Evolutionary conservation across 768 basidiomycete genomes (phyloP).

Genomic region (Albatrellus ellisii): DNA sequence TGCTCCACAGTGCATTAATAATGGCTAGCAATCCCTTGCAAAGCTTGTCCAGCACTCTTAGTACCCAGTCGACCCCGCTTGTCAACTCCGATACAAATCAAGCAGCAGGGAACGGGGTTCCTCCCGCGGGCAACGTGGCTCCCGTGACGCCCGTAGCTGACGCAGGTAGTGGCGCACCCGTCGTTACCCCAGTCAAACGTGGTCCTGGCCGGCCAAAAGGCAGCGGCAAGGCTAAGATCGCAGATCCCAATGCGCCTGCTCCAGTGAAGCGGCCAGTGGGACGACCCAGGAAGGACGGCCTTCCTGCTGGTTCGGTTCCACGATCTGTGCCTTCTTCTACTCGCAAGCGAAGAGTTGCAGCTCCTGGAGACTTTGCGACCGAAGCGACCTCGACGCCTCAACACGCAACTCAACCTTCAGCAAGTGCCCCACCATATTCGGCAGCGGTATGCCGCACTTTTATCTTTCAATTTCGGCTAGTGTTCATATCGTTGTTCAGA

Average conservation of each 20-base stretch:
- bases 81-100: background rate
- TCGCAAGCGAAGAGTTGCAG: slow-evolving; percentile 13
- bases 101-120: background rate
- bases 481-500: background rate
- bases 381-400: background rate
- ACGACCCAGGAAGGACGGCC: slow-evolving; percentile 68
- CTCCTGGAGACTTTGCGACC: slow-evolving; percentile 21
- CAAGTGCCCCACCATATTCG: slow-evolving; percentile 7
- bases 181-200: slow-evolving; percentile 35
- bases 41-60: slow-evolving; percentile 6
- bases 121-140: no score
- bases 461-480: background rate
- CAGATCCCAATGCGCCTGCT: slow-evolving; percentile 24
- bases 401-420: slow-evolving; percentile 2
- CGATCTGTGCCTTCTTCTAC: slow-evolving; percentile 21
- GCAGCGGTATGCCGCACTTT: background rate
- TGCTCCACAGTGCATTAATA: background rate
- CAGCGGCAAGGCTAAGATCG: slow-evolving; percentile 43
- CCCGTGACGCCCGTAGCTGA: background rate
- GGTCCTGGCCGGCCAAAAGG: slow-evolving; percentile 70
- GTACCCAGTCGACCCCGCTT: slow-evolving; percentile 5
- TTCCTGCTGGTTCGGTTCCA: slow-evolving; percentile 59
- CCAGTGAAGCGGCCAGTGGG: slow-evolving; percentile 72
- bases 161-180: background rate
- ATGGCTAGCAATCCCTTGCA: slow-evolving; percentile 1